Evolutionary conservation across 2,329 filamentous ascomycete species (phyloP).

Genomic region (Lecanicillium sp.): DNA sequence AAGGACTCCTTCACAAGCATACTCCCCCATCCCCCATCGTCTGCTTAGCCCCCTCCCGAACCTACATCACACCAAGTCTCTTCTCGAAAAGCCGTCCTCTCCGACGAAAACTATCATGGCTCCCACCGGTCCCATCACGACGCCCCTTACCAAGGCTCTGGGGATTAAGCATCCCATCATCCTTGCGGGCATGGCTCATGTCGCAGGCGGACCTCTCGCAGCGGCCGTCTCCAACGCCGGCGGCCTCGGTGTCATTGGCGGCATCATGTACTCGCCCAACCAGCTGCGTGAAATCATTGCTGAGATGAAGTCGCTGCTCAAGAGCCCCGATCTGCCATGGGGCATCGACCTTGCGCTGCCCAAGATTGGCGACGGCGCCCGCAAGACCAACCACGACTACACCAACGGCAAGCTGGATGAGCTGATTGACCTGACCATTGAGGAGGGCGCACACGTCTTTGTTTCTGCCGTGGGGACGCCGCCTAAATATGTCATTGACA

Average conservation of each 20-base stretch:
- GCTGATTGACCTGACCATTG: constrained; percentile 77
- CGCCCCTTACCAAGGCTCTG: constrained; percentile 70
- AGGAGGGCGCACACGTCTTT: constrained; percentile 76
- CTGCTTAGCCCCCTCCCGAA: too few relatives aligned
- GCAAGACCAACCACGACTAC: constrained; percentile 94
- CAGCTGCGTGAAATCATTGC: constrained; percentile 74
- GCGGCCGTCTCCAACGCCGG: constrained; percentile 85
- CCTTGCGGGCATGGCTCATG: constrained; percentile 88
- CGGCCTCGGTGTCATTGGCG: constrained; percentile 69
- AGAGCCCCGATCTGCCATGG: constrained; percentile 64
- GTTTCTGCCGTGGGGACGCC: constrained; percentile 86
- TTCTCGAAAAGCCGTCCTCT: too few relatives aligned
- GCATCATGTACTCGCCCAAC: constrained; percentile 61
- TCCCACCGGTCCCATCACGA: constrained; percentile 51
- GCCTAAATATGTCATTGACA: constrained; percentile 61
- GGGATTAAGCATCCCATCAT: constrained; percentile 82
- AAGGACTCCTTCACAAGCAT: too few relatives aligned
- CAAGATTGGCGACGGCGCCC: constrained; percentile 73
- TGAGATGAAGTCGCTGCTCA: constrained; percentile 72
- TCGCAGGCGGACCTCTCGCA: constrained; percentile 68
- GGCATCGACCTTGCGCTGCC: constrained; percentile 88
- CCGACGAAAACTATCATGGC: too few relatives aligned
- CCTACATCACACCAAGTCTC: too few relatives aligned
- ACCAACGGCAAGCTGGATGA: constrained; percentile 82
- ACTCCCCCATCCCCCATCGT: too few relatives aligned